phyloP scores from a whole-genome alignment of 2,329 filamentous ascomycete genomes.

The Sordariomycetes sp. region DNA sequence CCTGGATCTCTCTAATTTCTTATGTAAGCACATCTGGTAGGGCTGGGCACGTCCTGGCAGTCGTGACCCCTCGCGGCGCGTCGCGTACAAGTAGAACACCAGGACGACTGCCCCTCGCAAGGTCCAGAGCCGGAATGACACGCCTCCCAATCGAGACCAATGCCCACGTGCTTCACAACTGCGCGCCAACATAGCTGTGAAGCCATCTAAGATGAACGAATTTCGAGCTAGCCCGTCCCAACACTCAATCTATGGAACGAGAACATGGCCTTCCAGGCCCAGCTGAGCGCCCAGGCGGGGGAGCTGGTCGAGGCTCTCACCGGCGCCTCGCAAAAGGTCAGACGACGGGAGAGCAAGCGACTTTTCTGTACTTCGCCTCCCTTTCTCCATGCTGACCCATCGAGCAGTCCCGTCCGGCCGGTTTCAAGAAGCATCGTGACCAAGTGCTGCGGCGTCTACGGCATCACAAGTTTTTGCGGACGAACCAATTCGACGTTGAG shows the following conservation, averaged over 20 bases:
- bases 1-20: too few species aligned
- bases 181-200: not conserved
- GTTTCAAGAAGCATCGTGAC: conserved; percentile 35
- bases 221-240: not conserved
- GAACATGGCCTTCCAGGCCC: conserved; percentile 60
- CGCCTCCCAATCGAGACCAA: not conserved
- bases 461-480: conserved; percentile 48
- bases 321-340: conserved; percentile 41
- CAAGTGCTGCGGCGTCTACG: conserved; percentile 39
- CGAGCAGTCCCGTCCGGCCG: conserved; percentile 4
- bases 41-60: too few species aligned
- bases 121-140: not conserved
- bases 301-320: conserved; percentile 59
- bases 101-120: not conserved
- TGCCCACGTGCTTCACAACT: not conserved
- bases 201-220: not conserved
- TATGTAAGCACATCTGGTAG: too few species aligned
- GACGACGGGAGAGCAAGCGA: conserved; percentile 3
- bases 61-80: not conserved
- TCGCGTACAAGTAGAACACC: not conserved
- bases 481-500: conserved; percentile 65
- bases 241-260: not conserved
- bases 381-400: not conserved
- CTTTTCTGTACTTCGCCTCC: not conserved
- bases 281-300: conserved; percentile 53